phyloP scores from a whole-genome alignment of 2,329 filamentous ascomycete species.

The Cryphonectria japonica region DNA sequence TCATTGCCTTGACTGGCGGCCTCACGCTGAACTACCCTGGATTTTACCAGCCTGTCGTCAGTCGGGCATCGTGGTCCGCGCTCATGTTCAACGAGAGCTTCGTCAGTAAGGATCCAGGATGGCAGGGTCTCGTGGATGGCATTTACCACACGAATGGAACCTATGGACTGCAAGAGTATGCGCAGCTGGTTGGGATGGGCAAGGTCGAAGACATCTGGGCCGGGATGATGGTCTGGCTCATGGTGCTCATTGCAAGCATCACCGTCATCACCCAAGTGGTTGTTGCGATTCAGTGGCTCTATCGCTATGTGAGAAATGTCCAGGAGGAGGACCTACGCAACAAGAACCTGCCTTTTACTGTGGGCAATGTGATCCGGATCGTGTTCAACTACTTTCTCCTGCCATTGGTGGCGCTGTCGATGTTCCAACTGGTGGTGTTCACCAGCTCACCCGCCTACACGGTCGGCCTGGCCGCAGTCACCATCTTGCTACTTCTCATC shows the following conservation, averaged over 20 bases:
- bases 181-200: conserved; percentile 81
- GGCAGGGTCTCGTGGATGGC: conserved; percentile 74
- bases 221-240: conserved; percentile 89
- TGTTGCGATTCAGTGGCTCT: conserved; percentile 77
- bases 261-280: conserved; percentile 74
- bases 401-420: conserved; percentile 82
- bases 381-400: conserved; percentile 92
- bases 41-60: conserved; percentile 89
- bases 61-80: conserved; percentile 84
- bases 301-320: conserved; percentile 70
- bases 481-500: conserved; percentile 72
- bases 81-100: conserved; percentile 95
- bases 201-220: conserved; percentile 84
- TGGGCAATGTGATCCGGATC: conserved; percentile 80
- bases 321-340: conserved; percentile 85
- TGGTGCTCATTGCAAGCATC: conserved; percentile 72
- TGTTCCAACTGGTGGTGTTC: conserved; percentile 88
- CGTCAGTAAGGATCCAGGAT: conserved; percentile 68
- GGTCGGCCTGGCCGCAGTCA: conserved; percentile 74
- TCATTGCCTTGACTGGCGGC: conserved; percentile 83
- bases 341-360: conserved; percentile 88
- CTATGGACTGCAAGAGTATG: conserved; percentile 79
- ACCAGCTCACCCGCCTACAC: conserved; percentile 68
- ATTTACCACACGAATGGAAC: conserved; percentile 80
- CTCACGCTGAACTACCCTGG: conserved; percentile 89